Conservation (phyloP, 257 asterid species). For the Prunella vulgaris region DNA sequence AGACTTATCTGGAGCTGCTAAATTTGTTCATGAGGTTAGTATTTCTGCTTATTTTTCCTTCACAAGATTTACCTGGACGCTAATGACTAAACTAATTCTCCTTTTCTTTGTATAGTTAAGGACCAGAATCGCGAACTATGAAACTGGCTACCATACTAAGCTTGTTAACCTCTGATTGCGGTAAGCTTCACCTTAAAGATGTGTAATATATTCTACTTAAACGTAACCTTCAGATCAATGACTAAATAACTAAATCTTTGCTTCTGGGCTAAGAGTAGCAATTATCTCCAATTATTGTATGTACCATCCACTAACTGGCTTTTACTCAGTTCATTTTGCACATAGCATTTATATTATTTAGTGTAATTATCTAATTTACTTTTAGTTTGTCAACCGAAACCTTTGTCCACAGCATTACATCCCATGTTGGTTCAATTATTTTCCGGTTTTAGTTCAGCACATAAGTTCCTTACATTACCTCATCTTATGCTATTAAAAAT, state of each 20-base stretch:
- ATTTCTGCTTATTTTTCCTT: background rate
- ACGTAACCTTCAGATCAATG: background rate
- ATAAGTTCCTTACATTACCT: no score
- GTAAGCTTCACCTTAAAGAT: slow-evolving; percentile 5
- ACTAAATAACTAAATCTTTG: slow-evolving; percentile 3
- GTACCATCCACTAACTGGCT: background rate
- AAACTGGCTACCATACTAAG: slow-evolving; percentile 16
- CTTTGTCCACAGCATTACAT: background rate
- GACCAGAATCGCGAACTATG: slow-evolving; percentile 27
- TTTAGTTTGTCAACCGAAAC: background rate
- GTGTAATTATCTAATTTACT: background rate
- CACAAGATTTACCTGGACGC: background rate
- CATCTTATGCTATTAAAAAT: slow-evolving; percentile 7
- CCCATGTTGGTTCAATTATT: background rate
- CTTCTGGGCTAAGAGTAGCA: background rate
- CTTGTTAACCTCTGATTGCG: slow-evolving; percentile 15
- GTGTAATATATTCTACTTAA: slow-evolving; percentile 6
- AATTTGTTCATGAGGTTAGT: slow-evolving; percentile 43
- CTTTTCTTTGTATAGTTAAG: slow-evolving; percentile 34
- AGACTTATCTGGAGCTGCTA: slow-evolving; percentile 47
- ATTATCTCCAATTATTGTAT: background rate
- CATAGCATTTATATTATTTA: background rate
- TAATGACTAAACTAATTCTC: background rate
- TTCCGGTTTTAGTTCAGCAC: background rate
- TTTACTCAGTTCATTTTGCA: slow-evolving; percentile 5